These are phyloP conservation scores for Magnolia sinica DNA, from an alignment of 164 flowering plant genomes.

Conservation along the genomic window DNA sequence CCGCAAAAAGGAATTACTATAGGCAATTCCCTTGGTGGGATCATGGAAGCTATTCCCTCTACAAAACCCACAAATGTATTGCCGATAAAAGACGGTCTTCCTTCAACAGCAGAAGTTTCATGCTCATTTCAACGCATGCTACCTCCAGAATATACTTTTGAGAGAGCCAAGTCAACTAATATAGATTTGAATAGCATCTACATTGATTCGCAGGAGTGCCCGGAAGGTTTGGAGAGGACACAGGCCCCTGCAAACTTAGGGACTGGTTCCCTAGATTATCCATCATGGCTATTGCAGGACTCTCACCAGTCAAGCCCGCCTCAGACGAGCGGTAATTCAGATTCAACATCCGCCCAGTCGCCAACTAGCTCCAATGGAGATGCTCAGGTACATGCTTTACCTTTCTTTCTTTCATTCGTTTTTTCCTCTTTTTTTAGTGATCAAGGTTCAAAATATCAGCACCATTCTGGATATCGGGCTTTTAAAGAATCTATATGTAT, in stretches of 20 bases:
- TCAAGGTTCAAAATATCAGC: not conserved
- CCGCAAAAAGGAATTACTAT: constrained; percentile 16
- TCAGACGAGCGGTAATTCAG: constrained; percentile 81
- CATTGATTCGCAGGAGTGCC: constrained; percentile 55
- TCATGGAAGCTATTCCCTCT: constrained; percentile 18
- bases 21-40: constrained; percentile 19
- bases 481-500: not conserved
- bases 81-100: constrained; percentile 20
- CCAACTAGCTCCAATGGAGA: constrained; percentile 91
- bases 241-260: constrained; percentile 27
- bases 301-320: constrained; percentile 66
- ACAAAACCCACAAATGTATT: constrained; percentile 15
- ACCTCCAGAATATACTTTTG: constrained; percentile 14
- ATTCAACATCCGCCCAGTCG: constrained; percentile 73
- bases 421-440: no score
- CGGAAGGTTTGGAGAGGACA: constrained; percentile 41
- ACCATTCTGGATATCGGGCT: not conserved
- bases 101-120: constrained; percentile 20
- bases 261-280: constrained; percentile 30
- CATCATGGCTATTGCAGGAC: constrained; percentile 48
- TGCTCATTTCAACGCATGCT: not conserved
- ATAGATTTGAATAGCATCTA: constrained; percentile 79
- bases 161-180: constrained; percentile 36
- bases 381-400: constrained; percentile 51
- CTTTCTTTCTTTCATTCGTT: not conserved